Evolutionary conservation across 306 rosid species (phyloP).

Genomic region (Herpetospermum pedunculosum): DNA sequence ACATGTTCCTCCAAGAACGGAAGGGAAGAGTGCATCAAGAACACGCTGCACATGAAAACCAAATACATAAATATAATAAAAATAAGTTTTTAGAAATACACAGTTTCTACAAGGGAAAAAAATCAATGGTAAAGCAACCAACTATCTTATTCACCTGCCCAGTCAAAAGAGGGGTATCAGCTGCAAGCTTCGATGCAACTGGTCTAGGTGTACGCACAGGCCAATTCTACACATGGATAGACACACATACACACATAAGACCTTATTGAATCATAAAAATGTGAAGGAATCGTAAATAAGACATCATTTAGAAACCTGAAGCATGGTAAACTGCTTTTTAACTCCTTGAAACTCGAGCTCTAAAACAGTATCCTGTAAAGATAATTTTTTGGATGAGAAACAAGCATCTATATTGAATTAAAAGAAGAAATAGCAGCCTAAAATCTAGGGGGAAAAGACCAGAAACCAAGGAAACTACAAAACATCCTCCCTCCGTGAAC

Average conservation of each 20-base stretch:
- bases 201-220: slow-evolving; percentile 98
- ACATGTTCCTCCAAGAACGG: slow-evolving; percentile 99
- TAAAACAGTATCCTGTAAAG: slow-evolving; percentile 75
- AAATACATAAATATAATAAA: slow-evolving; percentile 9
- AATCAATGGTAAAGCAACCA: not conserved
- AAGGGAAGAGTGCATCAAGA: slow-evolving; percentile 99
- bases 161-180: slow-evolving; percentile 97
- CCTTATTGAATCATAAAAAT: not conserved
- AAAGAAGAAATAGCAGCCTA: not conserved
- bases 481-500: too few species aligned
- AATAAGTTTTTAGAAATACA: slow-evolving; percentile 16
- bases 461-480: not conserved
- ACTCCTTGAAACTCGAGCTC: slow-evolving; percentile 99
- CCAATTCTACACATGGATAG: slow-evolving; percentile 59
- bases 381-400: not conserved
- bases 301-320: slow-evolving; percentile 51
- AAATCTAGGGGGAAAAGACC: not conserved
- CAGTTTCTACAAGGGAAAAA: slow-evolving; percentile 3
- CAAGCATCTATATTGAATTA: not conserved
- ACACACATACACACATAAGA: slow-evolving; percentile 9
- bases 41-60: slow-evolving; percentile 59
- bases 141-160: slow-evolving; percentile 59
- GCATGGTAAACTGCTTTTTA: slow-evolving; percentile 85
- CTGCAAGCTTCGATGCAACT: slow-evolving; percentile 96
- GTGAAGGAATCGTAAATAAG: slow-evolving; percentile 15